These are phyloP conservation scores for Colletotrichum scovillei DNA, from an alignment of 2,329 filamentous ascomycete species.

Conservation along the genomic window DNA sequence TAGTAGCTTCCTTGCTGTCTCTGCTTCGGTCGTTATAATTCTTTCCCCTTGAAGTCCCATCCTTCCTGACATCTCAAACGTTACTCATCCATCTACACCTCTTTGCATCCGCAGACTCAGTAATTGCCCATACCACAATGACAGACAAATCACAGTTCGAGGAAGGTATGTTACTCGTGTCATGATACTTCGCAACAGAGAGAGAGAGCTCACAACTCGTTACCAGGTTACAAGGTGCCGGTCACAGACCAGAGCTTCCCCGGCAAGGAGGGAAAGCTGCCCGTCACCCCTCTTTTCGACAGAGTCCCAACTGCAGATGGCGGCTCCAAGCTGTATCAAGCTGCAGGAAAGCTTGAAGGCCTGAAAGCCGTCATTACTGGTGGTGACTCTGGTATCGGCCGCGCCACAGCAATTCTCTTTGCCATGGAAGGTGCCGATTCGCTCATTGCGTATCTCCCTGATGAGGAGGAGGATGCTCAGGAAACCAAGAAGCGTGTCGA, in stretches of 20 bases:
- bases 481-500: constrained; percentile 79
- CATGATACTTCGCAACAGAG: too few species aligned
- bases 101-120: background rate
- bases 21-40: background rate
- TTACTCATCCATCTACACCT: too few species aligned
- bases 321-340: constrained; percentile 76
- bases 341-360: constrained; percentile 79
- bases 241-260: constrained; percentile 55
- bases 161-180: constrained; percentile 14
- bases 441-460: constrained; percentile 78
- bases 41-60: background rate
- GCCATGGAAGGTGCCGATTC: constrained; percentile 84
- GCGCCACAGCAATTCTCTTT: constrained; percentile 79
- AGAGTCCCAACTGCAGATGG: constrained; percentile 76
- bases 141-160: constrained; percentile 38
- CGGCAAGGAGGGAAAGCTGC: constrained; percentile 60
- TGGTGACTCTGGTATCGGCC: constrained; percentile 83
- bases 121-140: constrained; percentile 1
- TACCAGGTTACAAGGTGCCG: constrained; percentile 50
- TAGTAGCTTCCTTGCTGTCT: background rate
- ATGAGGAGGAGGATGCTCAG: constrained; percentile 81
- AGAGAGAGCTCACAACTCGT: background rate
- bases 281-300: constrained; percentile 68
- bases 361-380: constrained; percentile 85
- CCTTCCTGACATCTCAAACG: too few species aligned